phyloP scores from a whole-genome alignment of 306 rosid species.

The Cicer yamashitae region DNA sequence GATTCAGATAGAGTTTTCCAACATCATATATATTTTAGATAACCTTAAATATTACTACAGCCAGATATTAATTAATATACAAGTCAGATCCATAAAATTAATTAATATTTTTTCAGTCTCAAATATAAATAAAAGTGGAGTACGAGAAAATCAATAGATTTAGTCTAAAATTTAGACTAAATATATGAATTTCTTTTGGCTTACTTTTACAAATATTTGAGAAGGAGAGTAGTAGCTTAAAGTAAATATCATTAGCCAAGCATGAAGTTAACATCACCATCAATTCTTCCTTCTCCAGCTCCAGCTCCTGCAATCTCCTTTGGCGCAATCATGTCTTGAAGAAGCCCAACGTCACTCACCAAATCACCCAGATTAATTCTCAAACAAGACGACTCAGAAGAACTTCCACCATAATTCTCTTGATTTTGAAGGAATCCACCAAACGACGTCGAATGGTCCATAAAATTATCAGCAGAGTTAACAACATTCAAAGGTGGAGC shows the following conservation, averaged over 20 bases:
- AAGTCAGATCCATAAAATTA: background rate
- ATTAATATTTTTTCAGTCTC: background rate
- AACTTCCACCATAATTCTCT: background rate
- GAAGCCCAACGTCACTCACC: slow-evolving; percentile 75
- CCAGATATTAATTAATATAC: background rate
- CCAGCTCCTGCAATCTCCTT: slow-evolving; percentile 52
- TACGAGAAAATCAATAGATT: no score
- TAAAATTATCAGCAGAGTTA: slow-evolving; percentile 17
- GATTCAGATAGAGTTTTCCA: background rate
- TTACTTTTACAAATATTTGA: no score
- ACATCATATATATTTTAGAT: background rate
- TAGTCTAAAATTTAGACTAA: no score
- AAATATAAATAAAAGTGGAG: no score
- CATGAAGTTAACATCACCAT: background rate
- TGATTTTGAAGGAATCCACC: slow-evolving; percentile 46
- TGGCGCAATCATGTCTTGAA: slow-evolving; percentile 77
- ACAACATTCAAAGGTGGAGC: slow-evolving; percentile 39
- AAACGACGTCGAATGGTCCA: slow-evolving; percentile 41
- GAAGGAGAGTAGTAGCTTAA: no score
- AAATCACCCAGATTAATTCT: background rate
- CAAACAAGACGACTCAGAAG: background rate
- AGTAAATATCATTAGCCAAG: background rate
- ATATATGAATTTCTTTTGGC: no score
- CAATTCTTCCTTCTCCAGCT: slow-evolving; percentile 38
- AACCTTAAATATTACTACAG: background rate